Evolutionary conservation across 129 eudicot species (phyloP), one percentile per base, ranked within the genome.

Genomic region (Rutidosis leptorrhynchoides): DNA sequence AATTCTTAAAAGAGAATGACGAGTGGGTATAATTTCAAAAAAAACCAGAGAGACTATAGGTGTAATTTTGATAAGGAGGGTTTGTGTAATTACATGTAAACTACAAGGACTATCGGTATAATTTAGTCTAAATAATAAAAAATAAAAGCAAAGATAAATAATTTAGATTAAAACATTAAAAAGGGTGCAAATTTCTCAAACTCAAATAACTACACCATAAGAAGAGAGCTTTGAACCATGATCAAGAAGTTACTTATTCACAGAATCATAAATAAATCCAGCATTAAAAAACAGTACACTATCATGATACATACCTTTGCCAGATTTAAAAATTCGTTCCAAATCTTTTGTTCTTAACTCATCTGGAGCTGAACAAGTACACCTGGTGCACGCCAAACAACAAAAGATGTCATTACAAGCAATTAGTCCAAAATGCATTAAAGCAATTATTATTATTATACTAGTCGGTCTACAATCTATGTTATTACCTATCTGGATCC

Each of bases 351-450:
- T 73, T 68, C 64, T 79, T 45, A 88, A 77, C 73, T 93, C 98
- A 40, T 80, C 90, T 1, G 87, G 85, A 71, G 82, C 86, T 52
- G 92, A 79, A 79, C 98, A 93, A 11, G 95, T 83, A 80, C 75
- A 82, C 80, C 98, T 88, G 83, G 43, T 65, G 46, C 65, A 60
- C 6, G 20, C 33, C 16, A 60, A 60, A 32, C 65, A 60, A 60
- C n/a, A 7, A 58, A 37, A 45, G 5, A 28, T 3, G 1, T 15
- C 15, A 12, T 54, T 45, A 58, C 30, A 73, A 56, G 60, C 7
- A 24, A 43, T 52, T 29, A 65, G 16, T 15, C 27, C 5, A 21
- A 3, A 21, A 27, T 70, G 1, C 9, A 11, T 58, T 7, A 4
- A 48, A 26, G 32, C 14, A 65, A 54, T 6, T 60, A 29, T 12